Percentiles rank a stretch among this genome's conserved stretches.
Conservation (phyloP, 768 basidiomycete species). For the Boletus tylopilopsis region DNA sequence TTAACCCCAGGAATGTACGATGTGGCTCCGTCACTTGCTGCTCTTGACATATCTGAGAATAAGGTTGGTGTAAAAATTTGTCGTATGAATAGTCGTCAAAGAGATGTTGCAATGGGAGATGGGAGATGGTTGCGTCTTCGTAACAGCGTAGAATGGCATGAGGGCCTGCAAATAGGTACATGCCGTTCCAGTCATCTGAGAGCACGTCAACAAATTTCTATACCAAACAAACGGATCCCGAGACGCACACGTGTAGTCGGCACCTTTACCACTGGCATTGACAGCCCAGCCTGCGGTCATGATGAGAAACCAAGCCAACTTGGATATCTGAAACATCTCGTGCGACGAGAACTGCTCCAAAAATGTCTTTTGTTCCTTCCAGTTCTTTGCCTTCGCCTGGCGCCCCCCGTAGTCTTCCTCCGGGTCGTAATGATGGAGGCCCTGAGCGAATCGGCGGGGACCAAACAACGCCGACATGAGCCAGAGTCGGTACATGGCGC, state of each 20-base stretch:
- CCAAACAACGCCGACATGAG: slow-evolving; percentile 15
- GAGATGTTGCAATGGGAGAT: neutral
- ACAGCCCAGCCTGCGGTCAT: neutral
- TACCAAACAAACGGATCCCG: neutral
- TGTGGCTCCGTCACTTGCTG: neutral
- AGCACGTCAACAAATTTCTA: neutral
- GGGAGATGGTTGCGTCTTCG: neutral
- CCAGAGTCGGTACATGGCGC: slow-evolving; percentile 30
- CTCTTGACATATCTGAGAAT: neutral
- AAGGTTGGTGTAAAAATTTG: neutral
- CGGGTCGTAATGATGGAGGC: no score
- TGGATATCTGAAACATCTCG: slow-evolving; percentile 1
- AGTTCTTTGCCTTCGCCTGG: no score
- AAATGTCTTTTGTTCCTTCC: neutral
- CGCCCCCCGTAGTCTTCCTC: no score
- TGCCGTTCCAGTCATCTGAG: neutral
- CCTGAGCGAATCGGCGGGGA: neutral
- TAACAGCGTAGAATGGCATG: slow-evolving; percentile 4
- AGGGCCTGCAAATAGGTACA: slow-evolving; percentile 9
- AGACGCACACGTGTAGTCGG: neutral
- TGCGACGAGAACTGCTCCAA: slow-evolving; percentile 1
- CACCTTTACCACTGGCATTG: neutral
- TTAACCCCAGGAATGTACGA: neutral
- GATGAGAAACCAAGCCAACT: neutral
- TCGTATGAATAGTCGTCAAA: neutral